Evolutionary conservation across 2,329 filamentous ascomycete genomes (phyloP).

Genomic region (Clonostachys byssicola): DNA sequence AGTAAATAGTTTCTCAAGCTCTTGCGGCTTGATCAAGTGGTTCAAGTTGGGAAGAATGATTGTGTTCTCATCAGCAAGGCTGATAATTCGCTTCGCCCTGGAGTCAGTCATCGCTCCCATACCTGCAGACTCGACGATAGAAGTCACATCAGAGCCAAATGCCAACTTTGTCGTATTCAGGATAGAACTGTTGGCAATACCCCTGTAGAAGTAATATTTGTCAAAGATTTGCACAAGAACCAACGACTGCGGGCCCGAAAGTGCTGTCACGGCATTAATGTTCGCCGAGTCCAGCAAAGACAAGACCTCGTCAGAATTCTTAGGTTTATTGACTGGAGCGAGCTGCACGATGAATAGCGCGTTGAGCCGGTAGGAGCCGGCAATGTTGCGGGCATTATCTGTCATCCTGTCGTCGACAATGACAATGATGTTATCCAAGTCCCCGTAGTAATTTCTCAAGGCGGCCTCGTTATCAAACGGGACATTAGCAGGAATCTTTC

Average conservation of each 20-base stretch:
- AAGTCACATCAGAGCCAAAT: slow-evolving; percentile 4
- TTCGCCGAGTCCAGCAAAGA: slow-evolving; percentile 6
- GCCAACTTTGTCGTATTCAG: slow-evolving; percentile 5
- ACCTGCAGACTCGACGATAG: neutral
- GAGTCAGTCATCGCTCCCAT: neutral
- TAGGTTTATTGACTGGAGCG: neutral
- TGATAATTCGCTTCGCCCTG: neutral
- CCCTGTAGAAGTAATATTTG: slow-evolving; percentile 9
- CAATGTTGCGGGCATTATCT: slow-evolving; percentile 8
- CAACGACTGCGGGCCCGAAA: slow-evolving; percentile 9
- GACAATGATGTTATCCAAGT: slow-evolving; percentile 4
- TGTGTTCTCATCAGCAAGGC: neutral
- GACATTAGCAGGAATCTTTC: slow-evolving; percentile 4
- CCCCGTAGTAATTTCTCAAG: slow-evolving; percentile 2
- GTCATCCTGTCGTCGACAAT: slow-evolving; percentile 8
- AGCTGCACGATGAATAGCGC: slow-evolving; percentile 1
- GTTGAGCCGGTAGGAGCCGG: slow-evolving; percentile 5
- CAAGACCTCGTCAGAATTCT: slow-evolving; percentile 3
- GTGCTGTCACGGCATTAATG: slow-evolving; percentile 10
- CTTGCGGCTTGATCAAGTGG: neutral
- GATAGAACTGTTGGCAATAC: slow-evolving; percentile 4
- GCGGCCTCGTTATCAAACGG: neutral
- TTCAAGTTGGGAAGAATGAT: neutral
- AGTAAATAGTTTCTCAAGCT: slow-evolving; percentile 2
- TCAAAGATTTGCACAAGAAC: slow-evolving; percentile 5